phyloP scores from a whole-genome alignment of 75 land plant genomes.

The Selaginella moellendorffii region DNA sequence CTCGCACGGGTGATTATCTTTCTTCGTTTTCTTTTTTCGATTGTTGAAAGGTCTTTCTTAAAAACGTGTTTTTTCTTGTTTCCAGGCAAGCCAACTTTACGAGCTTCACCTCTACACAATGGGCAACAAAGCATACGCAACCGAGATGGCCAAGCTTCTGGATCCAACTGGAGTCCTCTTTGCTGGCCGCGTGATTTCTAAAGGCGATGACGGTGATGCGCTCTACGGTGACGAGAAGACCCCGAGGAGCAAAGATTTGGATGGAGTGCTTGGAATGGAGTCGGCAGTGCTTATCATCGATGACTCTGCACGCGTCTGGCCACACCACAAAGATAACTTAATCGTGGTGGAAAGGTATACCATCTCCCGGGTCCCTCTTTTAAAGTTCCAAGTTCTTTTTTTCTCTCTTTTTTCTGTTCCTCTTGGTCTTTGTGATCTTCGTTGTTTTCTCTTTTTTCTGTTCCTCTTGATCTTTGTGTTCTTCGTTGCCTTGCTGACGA shows the following conservation, averaged over 20 bases:
- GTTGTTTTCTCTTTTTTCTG: not conserved
- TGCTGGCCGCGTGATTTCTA: constrained; percentile 8
- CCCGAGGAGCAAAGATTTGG: constrained; percentile 2
- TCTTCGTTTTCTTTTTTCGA: not conserved
- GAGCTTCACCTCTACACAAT: constrained; percentile 6
- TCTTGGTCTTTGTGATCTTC: not conserved
- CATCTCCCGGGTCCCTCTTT: not conserved
- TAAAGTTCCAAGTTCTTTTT: not conserved
- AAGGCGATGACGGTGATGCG: not conserved
- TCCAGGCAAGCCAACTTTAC: not conserved
- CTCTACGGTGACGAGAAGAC: not conserved
- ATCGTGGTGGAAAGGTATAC: constrained; percentile 83
- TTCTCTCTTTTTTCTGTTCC: not conserved
- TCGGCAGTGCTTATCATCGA: constrained; percentile 2
- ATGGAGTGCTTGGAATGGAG: constrained; percentile 6
- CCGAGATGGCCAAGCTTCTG: constrained; percentile 4
- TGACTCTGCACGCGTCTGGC: constrained; percentile 58
- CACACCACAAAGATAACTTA: constrained; percentile 81
- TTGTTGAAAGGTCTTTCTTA: not conserved
- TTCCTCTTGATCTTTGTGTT: constrained; percentile 1
- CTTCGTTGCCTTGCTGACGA: too few species aligned
- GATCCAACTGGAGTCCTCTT: constrained; percentile 4
- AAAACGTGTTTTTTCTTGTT: not conserved
- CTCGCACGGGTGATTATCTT: not conserved
- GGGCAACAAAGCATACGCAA: constrained; percentile 7